Percentiles rank a stretch among this genome's conserved stretches.
Conservation (phyloP, 257 asterid genomes). For the Solanum ahanhuiri region DNA sequence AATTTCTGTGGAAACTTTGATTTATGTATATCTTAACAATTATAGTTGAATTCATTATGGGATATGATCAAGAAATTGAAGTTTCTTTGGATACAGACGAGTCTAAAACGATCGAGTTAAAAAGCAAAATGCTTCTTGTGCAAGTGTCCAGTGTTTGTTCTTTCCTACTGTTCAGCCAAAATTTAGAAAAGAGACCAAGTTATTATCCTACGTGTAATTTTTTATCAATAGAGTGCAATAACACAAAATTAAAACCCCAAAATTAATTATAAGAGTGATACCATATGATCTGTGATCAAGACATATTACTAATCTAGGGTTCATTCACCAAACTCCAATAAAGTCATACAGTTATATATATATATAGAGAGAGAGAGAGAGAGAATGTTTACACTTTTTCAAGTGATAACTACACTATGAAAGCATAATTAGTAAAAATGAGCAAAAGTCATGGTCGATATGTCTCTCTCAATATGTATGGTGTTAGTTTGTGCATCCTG, state of each 20-base stretch:
- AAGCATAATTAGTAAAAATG: not conserved
- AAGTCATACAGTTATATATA: no score
- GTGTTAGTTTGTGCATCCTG: not conserved
- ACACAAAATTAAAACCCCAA: no score
- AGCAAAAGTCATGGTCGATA: not conserved
- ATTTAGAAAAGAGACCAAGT: no score
- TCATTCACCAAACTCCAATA: not conserved
- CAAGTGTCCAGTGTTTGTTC: no score
- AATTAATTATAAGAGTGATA: not conserved
- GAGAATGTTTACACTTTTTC: not conserved
- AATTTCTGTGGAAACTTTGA: not conserved
- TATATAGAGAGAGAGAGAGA: no score
- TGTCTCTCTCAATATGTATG: not conserved
- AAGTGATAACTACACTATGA: not conserved
- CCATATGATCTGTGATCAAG: not conserved
- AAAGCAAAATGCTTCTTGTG: not conserved
- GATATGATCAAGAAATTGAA: not conserved
- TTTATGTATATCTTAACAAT: not conserved
- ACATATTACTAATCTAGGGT: not conserved
- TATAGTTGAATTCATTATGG: not conserved
- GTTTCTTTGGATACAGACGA: no score
- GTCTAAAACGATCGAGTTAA: not conserved
- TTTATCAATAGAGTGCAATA: no score
- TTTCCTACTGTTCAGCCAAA: no score
- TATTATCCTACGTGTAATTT: no score